Evolutionary conservation across 169 alveolate genomes (phyloP), one percentile per base, ranked within the genome.

Genomic region (Cystoisospora suis): DNA sequence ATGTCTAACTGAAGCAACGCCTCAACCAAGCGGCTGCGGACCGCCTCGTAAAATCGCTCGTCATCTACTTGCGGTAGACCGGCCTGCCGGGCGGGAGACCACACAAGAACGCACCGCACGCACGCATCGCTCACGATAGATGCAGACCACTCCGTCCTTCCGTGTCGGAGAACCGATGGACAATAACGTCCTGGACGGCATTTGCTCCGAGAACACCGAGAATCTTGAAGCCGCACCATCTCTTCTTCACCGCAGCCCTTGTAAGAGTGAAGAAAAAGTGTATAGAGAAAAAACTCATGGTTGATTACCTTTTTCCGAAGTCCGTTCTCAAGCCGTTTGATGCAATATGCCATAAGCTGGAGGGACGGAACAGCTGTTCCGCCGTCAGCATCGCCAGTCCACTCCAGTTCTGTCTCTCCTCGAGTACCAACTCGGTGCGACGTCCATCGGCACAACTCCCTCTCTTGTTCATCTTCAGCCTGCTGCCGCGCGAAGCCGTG

Each of bases 11-110:
- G 42, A 1, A 65, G 77, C 42, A 65, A 44, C 38, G 36, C 36
- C 42, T 32, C 77, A 20, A 44, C 77, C 77, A 65, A 20, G 42
- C 77, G 77, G n/a, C 77, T 65, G 6, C 77, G 77, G 77, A 65
- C n/a, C 42, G 77, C 77, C 45, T 65, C 45, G 77, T 65, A 65
- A 44, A 65, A 65, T 5, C 77, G n/a, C 40, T 65, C 77, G 77
- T 65, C 77, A 44, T 65, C 77, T 0, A 65, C 77, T 4, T 36
- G 45, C 4, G 77, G 77, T 1, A 65, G 77, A 15, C 77, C 77
- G 27, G 34, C 34, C 77, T 65, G 77, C n/a, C 61, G 61, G 20
- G 61, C 45, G 7, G 34, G 44, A 65, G 77, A 65, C 42, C n/a
- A 1, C 77, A 65, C 12, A n/a, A n/a, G 34, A 4, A 20, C 77